A percentile compares a stretch with the other conserved stretches of the same genome.
Evolutionary conservation across 2,329 filamentous ascomycete genomes (phyloP).

Genomic region (Fusarium pseudonygamai): DNA sequence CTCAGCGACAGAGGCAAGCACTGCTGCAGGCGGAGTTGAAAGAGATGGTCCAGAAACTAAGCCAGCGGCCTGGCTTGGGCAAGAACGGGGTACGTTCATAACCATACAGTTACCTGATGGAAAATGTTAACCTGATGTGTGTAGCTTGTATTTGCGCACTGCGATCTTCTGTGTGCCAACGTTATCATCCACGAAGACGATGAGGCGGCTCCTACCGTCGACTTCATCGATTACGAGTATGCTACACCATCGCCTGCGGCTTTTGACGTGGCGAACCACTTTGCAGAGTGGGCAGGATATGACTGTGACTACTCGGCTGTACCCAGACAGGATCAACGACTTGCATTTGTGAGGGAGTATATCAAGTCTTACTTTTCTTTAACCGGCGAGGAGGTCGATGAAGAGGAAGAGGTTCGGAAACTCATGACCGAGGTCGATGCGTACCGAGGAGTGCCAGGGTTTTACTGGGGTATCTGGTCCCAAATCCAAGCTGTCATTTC

Average conservation of each 20-base stretch:
- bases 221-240: constrained; percentile 99
- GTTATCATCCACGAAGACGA: constrained; percentile 77
- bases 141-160: constrained; percentile 91
- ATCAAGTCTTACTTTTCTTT: constrained; percentile 75
- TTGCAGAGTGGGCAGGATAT: constrained; percentile 97
- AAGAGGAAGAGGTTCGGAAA: constrained; percentile 71
- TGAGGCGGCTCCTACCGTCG: constrained; percentile 54
- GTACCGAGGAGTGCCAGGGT: constrained; percentile 89
- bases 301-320: constrained; percentile 90
- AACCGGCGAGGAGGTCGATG: constrained; percentile 55
- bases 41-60: constrained; percentile 74
- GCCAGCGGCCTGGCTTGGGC: constrained; percentile 80
- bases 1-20: constrained; percentile 73
- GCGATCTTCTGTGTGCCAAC: constrained; percentile 95
- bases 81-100: constrained; percentile 71
- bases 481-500: constrained; percentile 94
- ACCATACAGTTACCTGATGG: not conserved
- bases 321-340: constrained; percentile 79
- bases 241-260: constrained; percentile 92
- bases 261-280: constrained; percentile 97
- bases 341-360: constrained; percentile 86
- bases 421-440: constrained; percentile 84
- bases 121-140: constrained; percentile 21
- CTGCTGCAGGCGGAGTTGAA: constrained; percentile 79
- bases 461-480: constrained; percentile 94